These are phyloP conservation scores for Penicillium simplicissimum DNA, from an alignment of 495 filamentous ascomycete species.

Conservation along the genomic window DNA sequence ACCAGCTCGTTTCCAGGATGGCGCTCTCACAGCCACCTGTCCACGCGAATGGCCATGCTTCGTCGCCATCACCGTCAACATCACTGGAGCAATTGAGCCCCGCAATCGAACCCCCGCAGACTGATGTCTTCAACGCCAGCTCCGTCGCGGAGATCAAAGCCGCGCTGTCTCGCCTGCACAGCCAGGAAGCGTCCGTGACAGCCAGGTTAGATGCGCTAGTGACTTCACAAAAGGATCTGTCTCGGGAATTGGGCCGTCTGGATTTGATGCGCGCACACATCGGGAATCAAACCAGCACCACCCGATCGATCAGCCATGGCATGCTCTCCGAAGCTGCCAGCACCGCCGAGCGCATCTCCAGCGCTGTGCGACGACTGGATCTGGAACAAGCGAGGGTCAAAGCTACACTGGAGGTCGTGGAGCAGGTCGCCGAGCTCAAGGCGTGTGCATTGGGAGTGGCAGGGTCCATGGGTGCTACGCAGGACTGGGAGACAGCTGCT, in stretches of 20 bases:
- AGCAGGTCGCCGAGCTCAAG: slow-evolving; percentile 95
- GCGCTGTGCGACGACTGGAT: slow-evolving; percentile 81
- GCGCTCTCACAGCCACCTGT: slow-evolving; percentile 11
- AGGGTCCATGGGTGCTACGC: slow-evolving; percentile 93
- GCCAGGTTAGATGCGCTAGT: slow-evolving; percentile 72
- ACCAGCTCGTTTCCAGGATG: slow-evolving; percentile 14
- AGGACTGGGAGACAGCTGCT: slow-evolving; percentile 98
- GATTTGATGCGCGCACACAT: slow-evolving; percentile 88
- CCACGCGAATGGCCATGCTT: slow-evolving; percentile 34
- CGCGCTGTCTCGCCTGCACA: slow-evolving; percentile 69
- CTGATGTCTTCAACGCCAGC: slow-evolving; percentile 65
- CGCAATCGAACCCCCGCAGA: slow-evolving; percentile 18
- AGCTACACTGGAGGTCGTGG: slow-evolving; percentile 86
- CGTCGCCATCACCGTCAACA: slow-evolving; percentile 13
- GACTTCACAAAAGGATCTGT: slow-evolving; percentile 77
- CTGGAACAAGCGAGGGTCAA: slow-evolving; percentile 87
- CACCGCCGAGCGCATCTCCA: slow-evolving; percentile 84
- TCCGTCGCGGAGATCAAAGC: slow-evolving; percentile 77
- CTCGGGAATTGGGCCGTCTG: slow-evolving; percentile 79
- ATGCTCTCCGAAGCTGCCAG: slow-evolving; percentile 83
- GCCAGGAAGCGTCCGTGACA: slow-evolving; percentile 73
- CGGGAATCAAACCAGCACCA: slow-evolving; percentile 82
- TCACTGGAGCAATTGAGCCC: slow-evolving; percentile 14
- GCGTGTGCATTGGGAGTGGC: slow-evolving; percentile 93
- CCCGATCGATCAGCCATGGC: slow-evolving; percentile 78